Evolutionary conservation across 257 asterid species (phyloP), one percentile per base, ranked within the genome.

Genomic region (Nicotiana noctiflora): DNA sequence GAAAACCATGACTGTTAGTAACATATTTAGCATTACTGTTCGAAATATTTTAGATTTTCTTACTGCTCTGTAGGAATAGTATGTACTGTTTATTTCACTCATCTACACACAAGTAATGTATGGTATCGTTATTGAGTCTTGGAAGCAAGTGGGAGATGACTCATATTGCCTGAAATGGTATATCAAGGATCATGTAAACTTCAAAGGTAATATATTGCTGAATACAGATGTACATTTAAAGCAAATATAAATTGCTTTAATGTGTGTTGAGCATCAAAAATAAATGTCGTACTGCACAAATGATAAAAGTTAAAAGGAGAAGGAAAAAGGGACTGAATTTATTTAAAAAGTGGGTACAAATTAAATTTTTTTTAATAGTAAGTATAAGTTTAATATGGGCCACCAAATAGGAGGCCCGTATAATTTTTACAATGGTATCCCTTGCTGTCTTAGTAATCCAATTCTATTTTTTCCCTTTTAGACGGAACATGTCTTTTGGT

Each of bases 191-290:
- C 21, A 44, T 46, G 13, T 13, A 72, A 46, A 3, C 4, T 46
- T 19, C 23, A 23, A 44, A 46, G 59, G 27, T 46, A 72, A 13
- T 72, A n/a, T n/a, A n/a, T n/a, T n/a, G n/a, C n/a, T n/a, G n/a
- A n/a, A n/a, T n/a, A n/a, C n/a, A n/a, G n/a, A n/a, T n/a, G n/a
- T n/a, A n/a, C n/a, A n/a, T n/a, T n/a, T n/a, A n/a, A n/a, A n/a
- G n/a, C 21, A 55, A 55, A 6, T 1, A 23, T 32, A 23, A 72
- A 72, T 46, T 46, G 37, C 59, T 59, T 56, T 72, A 79, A 63
- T 23, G 31, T 62, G 76, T 79, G 62, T 59, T 64, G 44, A 63
- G 75, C 64, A 63, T 77, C 82, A 79, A 63, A 34, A 79, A 79
- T 63, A 29, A 2, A 29, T 29, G 2, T n/a, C 31, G 1, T 29